Conservation (phyloP, 1,284 basidiomycete genomes). For the Erythrobasidium hasegawianum region DNA sequence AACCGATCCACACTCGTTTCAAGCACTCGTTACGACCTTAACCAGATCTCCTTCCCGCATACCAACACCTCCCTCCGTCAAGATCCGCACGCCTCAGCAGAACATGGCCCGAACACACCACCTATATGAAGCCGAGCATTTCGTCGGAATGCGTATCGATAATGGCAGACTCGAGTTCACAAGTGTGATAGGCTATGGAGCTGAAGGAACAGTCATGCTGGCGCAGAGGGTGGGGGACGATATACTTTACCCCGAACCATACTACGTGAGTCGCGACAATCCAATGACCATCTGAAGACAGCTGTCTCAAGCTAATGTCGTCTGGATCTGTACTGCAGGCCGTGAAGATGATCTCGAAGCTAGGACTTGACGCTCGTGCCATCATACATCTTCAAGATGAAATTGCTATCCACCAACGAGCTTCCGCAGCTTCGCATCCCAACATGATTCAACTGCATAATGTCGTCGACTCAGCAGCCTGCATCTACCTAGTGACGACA, state of each 20-base stretch:
- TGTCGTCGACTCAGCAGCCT: slow-evolving; percentile 46
- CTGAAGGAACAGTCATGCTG: slow-evolving; percentile 49
- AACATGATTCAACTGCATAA: slow-evolving; percentile 47
- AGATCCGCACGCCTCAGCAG: too few species aligned
- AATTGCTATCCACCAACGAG: slow-evolving; percentile 47
- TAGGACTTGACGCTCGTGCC: slow-evolving; percentile 47
- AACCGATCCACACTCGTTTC: too few species aligned
- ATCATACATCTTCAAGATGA: slow-evolving; percentile 44
- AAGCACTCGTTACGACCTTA: too few species aligned
- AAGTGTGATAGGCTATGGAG: slow-evolving; percentile 47
- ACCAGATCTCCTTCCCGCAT: too few species aligned
- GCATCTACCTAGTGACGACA: slow-evolving; percentile 47
- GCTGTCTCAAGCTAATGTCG: too few species aligned
- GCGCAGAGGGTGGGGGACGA: slow-evolving; percentile 44
- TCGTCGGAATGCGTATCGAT: slow-evolving; percentile 15
- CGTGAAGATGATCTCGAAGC: slow-evolving; percentile 49
- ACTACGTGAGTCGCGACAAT: slow-evolving; percentile 24
- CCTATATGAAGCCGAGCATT: slow-evolving; percentile 11
- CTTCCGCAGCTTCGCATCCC: slow-evolving; percentile 46
- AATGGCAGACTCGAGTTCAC: slow-evolving; percentile 44
- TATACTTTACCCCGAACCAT: slow-evolving; percentile 19
- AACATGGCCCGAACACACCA: slow-evolving; percentile 6
- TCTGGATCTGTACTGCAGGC: slow-evolving; percentile 43
- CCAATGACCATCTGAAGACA: too few species aligned
- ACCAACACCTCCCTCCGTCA: too few species aligned